Base-by-base conservation (phyloP, 805 yeast species). In the Cyberlindnera mrakii region DNA sequence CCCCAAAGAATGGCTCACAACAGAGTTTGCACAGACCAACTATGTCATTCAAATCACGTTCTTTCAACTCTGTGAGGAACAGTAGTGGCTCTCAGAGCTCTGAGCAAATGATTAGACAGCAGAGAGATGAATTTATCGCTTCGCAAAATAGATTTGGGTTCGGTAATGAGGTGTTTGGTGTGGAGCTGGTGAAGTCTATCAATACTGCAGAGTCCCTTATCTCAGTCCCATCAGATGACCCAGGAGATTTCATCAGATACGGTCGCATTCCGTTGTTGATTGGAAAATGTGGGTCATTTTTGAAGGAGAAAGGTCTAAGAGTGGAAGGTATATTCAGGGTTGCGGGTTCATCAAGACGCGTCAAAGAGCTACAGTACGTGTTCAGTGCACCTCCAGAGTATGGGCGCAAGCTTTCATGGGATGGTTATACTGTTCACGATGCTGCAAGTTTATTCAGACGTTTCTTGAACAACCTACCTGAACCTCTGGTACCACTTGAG, bases 281-380 rank as follows among this genome's bases (percentile, higher is more conserved):
- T n/a, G 98, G 97, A 14, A 85, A 88, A 53, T 91, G 99, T 66
- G 97, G 98, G 1, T 81, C 85, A 0, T 90, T 66, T 57, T 65
- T 93, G 46, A 91, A 93, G 57, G 77, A 78, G 37, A 78, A 86
- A 49, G 95, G 84, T 3, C 68, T 88, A 29, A 76, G 77, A 29
- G 82, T 85, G 1, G 93, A 91, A 60, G 99, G 99, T 6, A 86
- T 93, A 4, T 93, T 93, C 61, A 71, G 99, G 46, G 85, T 93
- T 2, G 93, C 95, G 0, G 99, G 99, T 3, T 83, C 95, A 14
- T 80, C 87, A 27, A 85, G 88, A 57, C 74, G 99, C 43, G 82
- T 93, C 31, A 85, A 87, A 53, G 90, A 87, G 51, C 70, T 93
- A 32, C 98, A 93, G 61, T 73, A 77, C 32, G 71, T 82, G 13